Evolutionary conservation across 1,284 basidiomycete species (phyloP), one percentile per base, ranked within the genome.

Genomic region (Grifola frondosa): DNA sequence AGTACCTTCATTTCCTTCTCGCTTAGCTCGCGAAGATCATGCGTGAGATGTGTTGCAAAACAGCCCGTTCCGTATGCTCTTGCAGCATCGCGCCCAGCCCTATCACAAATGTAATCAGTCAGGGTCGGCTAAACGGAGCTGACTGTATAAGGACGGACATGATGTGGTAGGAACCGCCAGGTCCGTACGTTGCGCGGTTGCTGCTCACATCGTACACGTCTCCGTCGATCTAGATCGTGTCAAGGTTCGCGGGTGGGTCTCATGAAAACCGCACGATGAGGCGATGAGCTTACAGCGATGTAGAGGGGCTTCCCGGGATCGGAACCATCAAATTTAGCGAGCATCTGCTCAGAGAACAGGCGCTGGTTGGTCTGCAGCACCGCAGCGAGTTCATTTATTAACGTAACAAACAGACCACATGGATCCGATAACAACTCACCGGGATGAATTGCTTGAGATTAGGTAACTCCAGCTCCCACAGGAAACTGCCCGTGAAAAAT

Each of bases 41-140:
- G 88, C 28, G 93, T 97, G 34, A 83, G 78, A 66, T 97, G 94
- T 11, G 78, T 77, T 58, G 84, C 75, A 73, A 97, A 97, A 65
- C 94, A 97, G 5, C 93, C 93, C 1, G 95, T 97, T 24, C 81
- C 89, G 66, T 91, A 97, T 0, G 93, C 88, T 54, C 94, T 73
- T 22, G 90, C 88, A 11, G 91, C 92, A 63, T 97, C 94, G 42
- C 77, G 68, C 8, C 94, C 94, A 42, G 90, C 84, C 73, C 91
- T 93, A 59, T 32, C 53, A 52, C 31, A 26, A 41, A 34, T 22
- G 13, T 24, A 19, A 35, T 30, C 10, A 28, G 15, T 12, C n/a
- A n/a, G n/a, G n/a, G n/a, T n/a, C n/a, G 22, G 37, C 44, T 40
- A 47, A 43, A 30, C 25, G 25, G 30, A 26, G 31, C 25, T 24